These are phyloP conservation scores for Clarireedia paspali DNA, from an alignment of 2,329 filamentous ascomycete genomes.

Conservation along the genomic window DNA sequence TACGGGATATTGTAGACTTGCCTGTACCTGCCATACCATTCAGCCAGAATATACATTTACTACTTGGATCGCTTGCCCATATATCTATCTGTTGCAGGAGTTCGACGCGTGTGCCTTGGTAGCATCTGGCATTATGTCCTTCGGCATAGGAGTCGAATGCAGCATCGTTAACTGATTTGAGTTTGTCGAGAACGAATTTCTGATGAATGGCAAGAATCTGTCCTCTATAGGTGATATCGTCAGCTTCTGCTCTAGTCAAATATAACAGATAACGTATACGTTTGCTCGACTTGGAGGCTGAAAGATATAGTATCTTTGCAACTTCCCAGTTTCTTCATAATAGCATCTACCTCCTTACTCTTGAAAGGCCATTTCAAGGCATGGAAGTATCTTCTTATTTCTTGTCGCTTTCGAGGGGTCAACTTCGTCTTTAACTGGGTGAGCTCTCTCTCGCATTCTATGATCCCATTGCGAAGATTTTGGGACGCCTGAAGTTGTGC, in stretches of 20 bases:
- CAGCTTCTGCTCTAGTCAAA: conserved; percentile 8
- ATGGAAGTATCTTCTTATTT: conserved; percentile 11
- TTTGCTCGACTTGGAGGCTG: conserved; percentile 31
- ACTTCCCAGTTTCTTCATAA: conserved; percentile 24
- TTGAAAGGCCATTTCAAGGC: conserved; percentile 28
- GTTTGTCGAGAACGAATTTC: no score
- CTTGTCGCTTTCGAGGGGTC: conserved; percentile 18
- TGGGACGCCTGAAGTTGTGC: conserved; percentile 25
- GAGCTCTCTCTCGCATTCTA: no score
- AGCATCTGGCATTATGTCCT: no score
- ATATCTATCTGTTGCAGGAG: no score
- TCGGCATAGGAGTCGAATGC: no score
- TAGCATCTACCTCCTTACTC: conserved; percentile 29
- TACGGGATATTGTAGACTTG: conserved; percentile 32
- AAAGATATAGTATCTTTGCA: conserved; percentile 26
- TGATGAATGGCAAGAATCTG: no score
- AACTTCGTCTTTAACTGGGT: no score
- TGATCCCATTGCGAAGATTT: no score
- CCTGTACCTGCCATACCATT: conserved; percentile 32
- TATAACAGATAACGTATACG: conserved; percentile 20
- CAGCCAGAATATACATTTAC: conserved; percentile 33
- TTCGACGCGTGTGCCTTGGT: no score
- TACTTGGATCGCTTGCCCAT: no score
- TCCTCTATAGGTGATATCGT: no score
- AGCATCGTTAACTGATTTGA: no score